Percentiles rank a stretch among this genome's conserved stretches.
phyloP scores from a whole-genome alignment of 2,329 filamentous ascomycete genomes.

The Phoma sp. region DNA sequence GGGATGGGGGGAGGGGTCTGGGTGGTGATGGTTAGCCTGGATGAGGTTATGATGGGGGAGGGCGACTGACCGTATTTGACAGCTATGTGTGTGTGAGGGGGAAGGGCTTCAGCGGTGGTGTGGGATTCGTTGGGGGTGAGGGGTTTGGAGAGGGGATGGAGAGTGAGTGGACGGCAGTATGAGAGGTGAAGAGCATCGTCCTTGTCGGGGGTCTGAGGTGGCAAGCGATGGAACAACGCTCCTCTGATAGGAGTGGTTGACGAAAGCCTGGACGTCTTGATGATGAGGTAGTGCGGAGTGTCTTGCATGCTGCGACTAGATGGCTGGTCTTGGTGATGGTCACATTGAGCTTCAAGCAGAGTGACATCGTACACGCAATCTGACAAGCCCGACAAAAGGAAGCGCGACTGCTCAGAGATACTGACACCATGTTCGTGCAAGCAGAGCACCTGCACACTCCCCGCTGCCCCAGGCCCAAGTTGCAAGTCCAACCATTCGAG shows the following conservation, averaged over 20 bases:
- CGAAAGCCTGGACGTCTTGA: not conserved
- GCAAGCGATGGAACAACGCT: not conserved
- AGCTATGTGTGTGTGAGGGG: not conserved
- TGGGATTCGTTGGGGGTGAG: not conserved
- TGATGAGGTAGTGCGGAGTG: not conserved
- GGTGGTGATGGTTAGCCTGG: not conserved
- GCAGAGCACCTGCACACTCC: not conserved
- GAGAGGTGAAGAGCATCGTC: not conserved
- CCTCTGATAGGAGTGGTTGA: not conserved
- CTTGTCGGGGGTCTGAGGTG: not conserved
- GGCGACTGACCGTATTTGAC: not conserved
- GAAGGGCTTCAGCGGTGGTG: not conserved
- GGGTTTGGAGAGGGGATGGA: not conserved
- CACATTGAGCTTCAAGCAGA: not conserved
- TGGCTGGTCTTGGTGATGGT: too few relatives aligned
- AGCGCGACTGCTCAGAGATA: not conserved
- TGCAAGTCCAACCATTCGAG: not conserved
- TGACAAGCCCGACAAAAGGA: not conserved
- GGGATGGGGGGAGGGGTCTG: slow-evolving; percentile 6
- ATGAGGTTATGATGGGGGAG: not conserved
- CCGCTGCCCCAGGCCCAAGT: not conserved
- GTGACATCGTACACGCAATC: not conserved
- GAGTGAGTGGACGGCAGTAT: not conserved
- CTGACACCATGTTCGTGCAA: not conserved
- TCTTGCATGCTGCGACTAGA: not conserved